These are phyloP conservation scores for Cyberlindnera maclurae DNA, from an alignment of 805 yeast genomes.

Conservation along the genomic window DNA sequence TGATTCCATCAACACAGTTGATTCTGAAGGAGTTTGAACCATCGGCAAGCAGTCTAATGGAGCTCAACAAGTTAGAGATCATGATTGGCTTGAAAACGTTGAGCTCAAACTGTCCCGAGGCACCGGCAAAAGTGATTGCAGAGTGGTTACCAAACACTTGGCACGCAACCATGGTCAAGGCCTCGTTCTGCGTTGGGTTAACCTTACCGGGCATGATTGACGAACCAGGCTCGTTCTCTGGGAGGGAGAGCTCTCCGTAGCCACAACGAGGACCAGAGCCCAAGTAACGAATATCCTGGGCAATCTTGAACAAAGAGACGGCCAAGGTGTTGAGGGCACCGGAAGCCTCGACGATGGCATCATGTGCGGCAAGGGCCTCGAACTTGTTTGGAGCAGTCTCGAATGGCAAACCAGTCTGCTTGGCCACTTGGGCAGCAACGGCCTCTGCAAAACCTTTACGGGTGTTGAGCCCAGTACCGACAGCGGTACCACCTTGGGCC, in stretches of 20 bases:
- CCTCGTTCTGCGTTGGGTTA: constrained; percentile 99
- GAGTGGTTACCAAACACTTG: constrained; percentile 97
- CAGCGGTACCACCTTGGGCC: constrained; percentile 99
- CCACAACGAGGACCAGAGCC: constrained; percentile 99
- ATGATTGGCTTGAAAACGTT: constrained; percentile 97
- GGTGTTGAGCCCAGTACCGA: constrained; percentile 97
- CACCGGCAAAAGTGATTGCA: constrained; percentile 94
- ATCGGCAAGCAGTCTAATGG: constrained; percentile 84
- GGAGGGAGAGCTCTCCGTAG: constrained; percentile 89
- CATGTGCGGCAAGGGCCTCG: constrained; percentile 98
- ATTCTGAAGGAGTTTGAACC: constrained; percentile 85
- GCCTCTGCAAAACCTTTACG: constrained; percentile 80
- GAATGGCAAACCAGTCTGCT: constrained; percentile 83
- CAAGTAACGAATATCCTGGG: constrained; percentile 95
- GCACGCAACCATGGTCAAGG: constrained; percentile 94
- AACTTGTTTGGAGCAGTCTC: constrained; percentile 97
- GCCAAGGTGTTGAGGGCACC: constrained; percentile 97
- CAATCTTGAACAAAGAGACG: constrained; percentile 88
- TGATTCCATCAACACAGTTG: constrained; percentile 92
- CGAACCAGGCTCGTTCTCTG: constrained; percentile 99
- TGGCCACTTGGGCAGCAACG: constrained; percentile 79
- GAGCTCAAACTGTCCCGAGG: constrained; percentile 97
- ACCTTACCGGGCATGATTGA: constrained; percentile 99
- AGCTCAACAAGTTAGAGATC: constrained; percentile 83
- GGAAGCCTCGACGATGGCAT: constrained; percentile 94